phyloP scores from a whole-genome alignment of 305 asterid genomes.

The Euphrasia arctica region DNA sequence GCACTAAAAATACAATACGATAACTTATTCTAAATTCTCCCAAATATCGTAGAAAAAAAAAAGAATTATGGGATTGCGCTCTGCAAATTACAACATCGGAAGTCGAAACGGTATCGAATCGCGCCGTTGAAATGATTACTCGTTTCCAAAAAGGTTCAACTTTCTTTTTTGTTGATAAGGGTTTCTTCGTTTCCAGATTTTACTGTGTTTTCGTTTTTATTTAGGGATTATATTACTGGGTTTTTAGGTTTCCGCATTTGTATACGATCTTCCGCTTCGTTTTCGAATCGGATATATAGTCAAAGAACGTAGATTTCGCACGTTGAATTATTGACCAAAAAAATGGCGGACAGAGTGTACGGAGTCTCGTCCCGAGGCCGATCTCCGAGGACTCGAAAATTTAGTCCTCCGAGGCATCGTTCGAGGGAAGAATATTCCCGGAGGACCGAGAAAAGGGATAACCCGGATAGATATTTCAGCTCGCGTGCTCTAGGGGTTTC shows the following conservation, averaged over 20 bases:
- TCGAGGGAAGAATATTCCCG: background rate
- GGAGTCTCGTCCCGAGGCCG: constrained; percentile 30
- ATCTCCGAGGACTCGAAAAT: constrained; percentile 27
- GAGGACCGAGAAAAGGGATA: too few species aligned
- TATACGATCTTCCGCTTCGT: background rate
- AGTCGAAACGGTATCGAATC: constrained; percentile 18
- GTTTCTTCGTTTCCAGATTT: constrained; percentile 22
- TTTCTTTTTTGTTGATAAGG: background rate
- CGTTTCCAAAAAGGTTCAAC: constrained; percentile 28
- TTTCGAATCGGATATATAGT: constrained; percentile 23
- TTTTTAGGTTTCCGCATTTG: constrained; percentile 12
- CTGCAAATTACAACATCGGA: background rate
- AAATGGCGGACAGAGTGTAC: constrained; percentile 40
- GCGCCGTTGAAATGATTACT: constrained; percentile 22
- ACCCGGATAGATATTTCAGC: too few species aligned
- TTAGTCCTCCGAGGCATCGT: constrained; percentile 20
- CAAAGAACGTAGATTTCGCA: constrained; percentile 8
- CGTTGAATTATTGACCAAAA: constrained; percentile 28
- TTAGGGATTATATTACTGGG: constrained; percentile 8
- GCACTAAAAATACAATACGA: too few species aligned
- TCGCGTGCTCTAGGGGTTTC: too few species aligned
- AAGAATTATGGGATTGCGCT: background rate
- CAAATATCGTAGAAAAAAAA: too few species aligned
- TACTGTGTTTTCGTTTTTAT: constrained; percentile 1
- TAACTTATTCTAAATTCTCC: too few species aligned